These are phyloP conservation scores for Kwoniella shandongensis DNA, from an alignment of 768 basidiomycete species.

Conservation along the genomic window DNA sequence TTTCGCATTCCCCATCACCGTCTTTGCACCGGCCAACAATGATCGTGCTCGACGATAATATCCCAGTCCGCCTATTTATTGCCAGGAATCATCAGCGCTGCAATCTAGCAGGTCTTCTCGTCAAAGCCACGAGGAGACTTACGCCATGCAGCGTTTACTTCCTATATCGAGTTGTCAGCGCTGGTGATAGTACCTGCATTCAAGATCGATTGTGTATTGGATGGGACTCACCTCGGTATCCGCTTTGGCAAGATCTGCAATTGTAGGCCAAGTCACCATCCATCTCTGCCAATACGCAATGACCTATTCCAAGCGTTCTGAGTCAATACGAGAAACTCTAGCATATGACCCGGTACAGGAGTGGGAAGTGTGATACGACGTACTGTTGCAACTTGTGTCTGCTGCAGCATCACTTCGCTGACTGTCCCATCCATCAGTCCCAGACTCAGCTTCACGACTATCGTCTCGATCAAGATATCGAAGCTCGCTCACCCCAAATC, in stretches of 20 bases:
- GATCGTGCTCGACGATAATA: constrained; percentile 86
- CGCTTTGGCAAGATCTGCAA: constrained; percentile 65
- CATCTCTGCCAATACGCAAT: constrained; percentile 88
- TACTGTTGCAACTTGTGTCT: constrained; percentile 73
- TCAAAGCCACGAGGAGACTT: constrained; percentile 27
- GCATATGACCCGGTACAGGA: not conserved
- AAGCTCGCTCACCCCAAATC: constrained; percentile 29
- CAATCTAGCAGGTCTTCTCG: constrained; percentile 25
- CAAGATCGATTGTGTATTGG: too few species aligned
- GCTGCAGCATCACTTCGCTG: constrained; percentile 88
- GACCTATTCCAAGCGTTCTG: constrained; percentile 56
- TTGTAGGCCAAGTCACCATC: constrained; percentile 82
- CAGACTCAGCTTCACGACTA: not conserved
- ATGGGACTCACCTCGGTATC: constrained; percentile 45
- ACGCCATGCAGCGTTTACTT: constrained; percentile 86
- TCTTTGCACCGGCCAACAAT: constrained; percentile 78
- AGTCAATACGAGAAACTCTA: too few species aligned
- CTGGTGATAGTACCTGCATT: not conserved
- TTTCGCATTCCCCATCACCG: constrained; percentile 58
- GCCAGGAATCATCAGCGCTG: constrained; percentile 11
- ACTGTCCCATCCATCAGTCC: constrained; percentile 21
- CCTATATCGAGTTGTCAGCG: constrained; percentile 52
- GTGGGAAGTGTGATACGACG: not conserved
- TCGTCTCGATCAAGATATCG: not conserved
- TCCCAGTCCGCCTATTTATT: constrained; percentile 62